Evolutionary conservation across 1,284 basidiomycete species (phyloP), one percentile per base, ranked within the genome.

Genomic region (Puccinia novopanici): DNA sequence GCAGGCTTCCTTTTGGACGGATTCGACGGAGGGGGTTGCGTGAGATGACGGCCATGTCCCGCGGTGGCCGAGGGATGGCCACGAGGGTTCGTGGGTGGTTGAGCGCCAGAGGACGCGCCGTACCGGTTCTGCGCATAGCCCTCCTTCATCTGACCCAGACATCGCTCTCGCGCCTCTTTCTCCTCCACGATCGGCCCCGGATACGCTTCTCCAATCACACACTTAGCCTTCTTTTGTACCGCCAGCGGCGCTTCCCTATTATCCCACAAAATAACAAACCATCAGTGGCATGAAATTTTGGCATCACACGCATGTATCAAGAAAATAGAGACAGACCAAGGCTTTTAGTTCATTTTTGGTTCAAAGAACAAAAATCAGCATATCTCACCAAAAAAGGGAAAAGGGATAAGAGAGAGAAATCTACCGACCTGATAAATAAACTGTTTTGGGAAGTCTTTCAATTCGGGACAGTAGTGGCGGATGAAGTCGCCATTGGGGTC

Each of bases 401-500:
- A 27, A 40, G 19, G 2, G 45, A 50, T 30, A 24, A 5, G 22
- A 24, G 34, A 59, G 54, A 59, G 37, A 54, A 63, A 40, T 55
- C 3, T 30, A 27, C 50, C 13, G 22, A 76, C 74, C 34, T 63
- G 61, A 63, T 76, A 76, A 67, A 76, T 76, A 24, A 52, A 76
- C 12, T 67, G 40, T 82, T 87, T 86, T 2, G 87, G 86, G n/a
- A 86, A 85, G 24, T 85, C 84, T 75, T 84, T 84, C 30, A 88
- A 82, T 80, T 87, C 87, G 8, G 88, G 88, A 73, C 87, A 87
- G 81, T 87, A 88, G 79, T 87, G 87, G 24, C 88, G 82, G 5
- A 89, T 86, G 37, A 88, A 83, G 0, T 82, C 84, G 0, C 88
- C 88, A 0, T 84, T 83, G 78, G 86, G 87, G 83, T 88, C 88